Base-by-base conservation (phyloP, 1,139 yeast species). In the Taphrina deformans region DNA sequence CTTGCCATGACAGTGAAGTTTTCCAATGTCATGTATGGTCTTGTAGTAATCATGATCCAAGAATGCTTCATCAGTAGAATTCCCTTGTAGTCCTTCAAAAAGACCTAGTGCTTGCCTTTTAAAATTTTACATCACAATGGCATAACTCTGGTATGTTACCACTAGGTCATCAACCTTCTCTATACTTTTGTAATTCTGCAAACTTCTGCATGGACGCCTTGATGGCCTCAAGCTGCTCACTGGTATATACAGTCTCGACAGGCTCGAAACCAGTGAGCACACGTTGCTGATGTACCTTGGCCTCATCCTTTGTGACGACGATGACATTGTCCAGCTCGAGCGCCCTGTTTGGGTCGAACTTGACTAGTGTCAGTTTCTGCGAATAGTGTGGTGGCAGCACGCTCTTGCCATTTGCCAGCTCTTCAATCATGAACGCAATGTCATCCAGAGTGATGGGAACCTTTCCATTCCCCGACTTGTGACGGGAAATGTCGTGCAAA, bases 321-420 rank as follows among this genome's bases (percentile, higher is more conserved):
- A 93, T 95, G 55, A 90, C 84, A 74, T 93, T 93, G 70, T 87
- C 92, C 40, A 86, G 74, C 52, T 79, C 81, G 16, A 80, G 75
- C 0, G 80, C 80, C 10, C 27, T 40, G 3, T 67, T 65, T 2
- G 91, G 90, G 69, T 86, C 87, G 99, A 99, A 93, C 73, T 88
- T 80, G 0, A 96, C 85, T 62, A 93, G 79, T 0, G 92, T 84
- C 67, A 92, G 78, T 71, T 91, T 83, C 31, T 92, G 89, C n/a
- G 96, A 86, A 24, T 93, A 82, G 44, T 53, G 65, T 1, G 67
- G 67, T 12, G 65, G 63, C 27, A 65, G 45, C 24, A 93, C 95
- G 0, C 96, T 88, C 74, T 90, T 90, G 9, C 98, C 98, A 68
- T 95, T 84, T 79, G 85, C 93, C 1, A 93, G 86, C 75, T 93